Evolutionary conservation across 1,139 yeast species (phyloP), one percentile per base, ranked within the genome.

Genomic region (Kodamaea fungicola): DNA sequence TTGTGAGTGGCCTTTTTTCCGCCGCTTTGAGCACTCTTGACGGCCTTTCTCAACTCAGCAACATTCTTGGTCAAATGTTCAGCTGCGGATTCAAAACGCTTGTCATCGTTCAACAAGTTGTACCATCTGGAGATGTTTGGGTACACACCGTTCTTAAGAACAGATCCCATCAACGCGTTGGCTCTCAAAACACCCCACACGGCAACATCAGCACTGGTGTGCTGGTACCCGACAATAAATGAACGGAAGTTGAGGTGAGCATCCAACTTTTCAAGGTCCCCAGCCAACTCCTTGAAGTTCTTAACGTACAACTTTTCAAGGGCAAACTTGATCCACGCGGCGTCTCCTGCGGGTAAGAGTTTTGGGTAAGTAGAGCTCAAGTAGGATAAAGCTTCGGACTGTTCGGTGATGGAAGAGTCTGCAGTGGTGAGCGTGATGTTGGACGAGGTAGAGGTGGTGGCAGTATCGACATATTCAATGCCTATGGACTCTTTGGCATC

Each of bases 141-240:
- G 66, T 83, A 88, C 24, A 83, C 83, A 38, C 83, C 86, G 64
- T 80, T 85, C 71, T 88, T 90, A 61, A 90, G 75, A 44, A 87
- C 81, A 8, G 96, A 86, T 23, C 92, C 96, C 73, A 89, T 88
- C 59, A 92, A 82, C 38, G 95, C 88, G 60, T 92, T 90, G 47
- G 95, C 86, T 67, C 97, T 80, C 52, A 92, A 74, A 31, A 83
- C 86, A 62, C 97, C 97, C 97, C 97, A 92, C 23, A 85, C 74
- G 10, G 94, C 87, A 44, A 88, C 70, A 63, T 92, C 98, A 38
- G 95, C 94, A 39, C 80, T 64, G 8, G 94, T 68, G 44, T 77
- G 69, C 22, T 70, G 53, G 62, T 80, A 74, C 12, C 95, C 95
- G 44, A 78, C 73, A 40, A 88, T 60, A 57, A 76, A 89, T 4